These are phyloP conservation scores for Picea glauca DNA, from an alignment of 75 land plant species.

Conservation along the genomic window DNA sequence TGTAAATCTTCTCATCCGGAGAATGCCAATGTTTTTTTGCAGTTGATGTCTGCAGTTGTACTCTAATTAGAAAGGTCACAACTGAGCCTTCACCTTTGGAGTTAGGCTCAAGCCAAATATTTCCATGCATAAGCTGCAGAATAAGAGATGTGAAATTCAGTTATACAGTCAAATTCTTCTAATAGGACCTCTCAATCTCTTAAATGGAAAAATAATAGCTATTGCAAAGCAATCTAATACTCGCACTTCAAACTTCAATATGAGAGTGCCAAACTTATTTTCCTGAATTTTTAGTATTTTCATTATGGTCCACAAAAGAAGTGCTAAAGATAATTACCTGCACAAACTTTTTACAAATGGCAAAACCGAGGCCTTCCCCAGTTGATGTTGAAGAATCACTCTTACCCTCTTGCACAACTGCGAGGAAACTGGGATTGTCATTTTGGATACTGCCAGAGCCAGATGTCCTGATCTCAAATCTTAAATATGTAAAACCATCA, in stretches of 20 bases:
- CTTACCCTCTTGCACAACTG: constrained; percentile 4
- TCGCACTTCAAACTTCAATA: background rate
- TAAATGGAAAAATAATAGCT: background rate
- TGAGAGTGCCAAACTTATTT: background rate
- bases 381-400: background rate
- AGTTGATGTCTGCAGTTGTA: constrained; percentile 38
- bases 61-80: constrained; percentile 61
- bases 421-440: background rate
- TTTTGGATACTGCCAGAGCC: background rate
- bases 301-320: background rate
- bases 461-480: constrained; percentile 30
- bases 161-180: background rate
- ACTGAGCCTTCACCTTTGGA: constrained; percentile 40
- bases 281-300: background rate
- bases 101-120: constrained; percentile 61
- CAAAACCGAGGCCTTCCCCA: constrained; percentile 24
- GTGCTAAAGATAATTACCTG: constrained; percentile 22
- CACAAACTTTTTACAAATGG: constrained; percentile 48
- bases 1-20: constrained; percentile 16
- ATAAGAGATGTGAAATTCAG: background rate
- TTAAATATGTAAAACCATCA: constrained; percentile 32
- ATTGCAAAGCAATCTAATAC: background rate
- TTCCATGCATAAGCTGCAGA: constrained; percentile 91
- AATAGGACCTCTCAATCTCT: background rate
- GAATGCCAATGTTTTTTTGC: constrained; percentile 8